Evolutionary conservation across 345 rosid species (phyloP), one percentile per base, ranked within the genome.

Genomic region (Erysimum cheiranthoides): DNA sequence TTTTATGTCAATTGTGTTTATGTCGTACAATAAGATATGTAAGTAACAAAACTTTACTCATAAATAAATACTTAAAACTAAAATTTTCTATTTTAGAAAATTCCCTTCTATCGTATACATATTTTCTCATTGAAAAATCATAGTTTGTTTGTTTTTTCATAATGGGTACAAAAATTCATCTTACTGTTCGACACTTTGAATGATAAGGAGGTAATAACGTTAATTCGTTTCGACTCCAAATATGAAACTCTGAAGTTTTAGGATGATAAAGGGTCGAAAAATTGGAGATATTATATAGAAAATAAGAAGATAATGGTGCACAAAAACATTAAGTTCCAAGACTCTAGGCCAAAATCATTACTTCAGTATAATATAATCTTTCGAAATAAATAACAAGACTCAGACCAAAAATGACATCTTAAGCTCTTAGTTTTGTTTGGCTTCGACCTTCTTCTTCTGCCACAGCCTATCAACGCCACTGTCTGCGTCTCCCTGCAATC

Each of bases 401-500:
- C 9, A 0, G 27, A 46, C 71, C 25, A 38, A 39, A 61, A 61
- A 10, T 8, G 47, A 43, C 5, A 63, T 39, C 12, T 25, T 36
- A n/a, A 53, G 49, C 27, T 62, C 61, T 78, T 52, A 78, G 73
- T 14, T 6, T 56, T 79, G 75, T 56, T 75, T 75, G 50, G 70
- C 71, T 63, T 79, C 82, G 14, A 62, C 72, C 74, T 68, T 79
- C 79, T 79, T 79, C 79, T 69, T 86, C 68, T 75, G 84, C 85
- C 86, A 80, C 7, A 88, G 88, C 86, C 92, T 83, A 78, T 88
- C 92, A 0, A 88, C 21, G 3, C 79, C 90, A 72, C 92, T 86
- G 73, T 88, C 92, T 2, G 89, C 92, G 57, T 88, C 92, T 66
- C 92, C 92, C 90, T 86, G 80, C 34, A 81, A 64, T 36, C 16